phyloP scores from a whole-genome alignment of 306 rosid genomes.

The Dryas octopetala region DNA sequence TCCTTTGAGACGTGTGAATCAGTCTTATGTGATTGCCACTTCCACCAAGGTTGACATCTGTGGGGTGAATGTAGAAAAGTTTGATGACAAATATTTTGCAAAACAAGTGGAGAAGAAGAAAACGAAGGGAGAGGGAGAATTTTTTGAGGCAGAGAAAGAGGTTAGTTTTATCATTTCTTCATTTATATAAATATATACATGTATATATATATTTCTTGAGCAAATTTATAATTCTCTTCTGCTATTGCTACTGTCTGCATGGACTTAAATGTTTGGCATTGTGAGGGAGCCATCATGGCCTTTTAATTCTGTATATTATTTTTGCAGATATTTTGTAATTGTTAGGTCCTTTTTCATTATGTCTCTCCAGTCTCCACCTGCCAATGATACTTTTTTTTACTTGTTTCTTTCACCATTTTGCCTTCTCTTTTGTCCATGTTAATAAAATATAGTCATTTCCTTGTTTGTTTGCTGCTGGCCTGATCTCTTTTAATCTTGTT shows the following conservation, averaged over 20 bases:
- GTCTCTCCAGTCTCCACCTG: background rate
- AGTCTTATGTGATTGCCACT: constrained; percentile 39
- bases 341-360: background rate
- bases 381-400: background rate
- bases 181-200: background rate
- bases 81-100: constrained; percentile 35
- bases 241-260: background rate
- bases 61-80: constrained; percentile 32
- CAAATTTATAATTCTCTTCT: background rate
- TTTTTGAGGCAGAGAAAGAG: constrained; percentile 42
- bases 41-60: constrained; percentile 40
- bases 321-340: background rate
- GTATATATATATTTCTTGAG: background rate
- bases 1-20: constrained; percentile 44
- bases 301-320: background rate
- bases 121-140: constrained; percentile 39
- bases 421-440: background rate
- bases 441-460: too few relatives aligned
- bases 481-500: background rate
- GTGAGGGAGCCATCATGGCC: background rate
- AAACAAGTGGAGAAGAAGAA: constrained; percentile 34
- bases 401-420: background rate
- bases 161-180: constrained; percentile 3
- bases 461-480: background rate
- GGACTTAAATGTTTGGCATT: background rate